phyloP scores from a whole-genome alignment of 2,329 filamentous ascomycete genomes.

The Fusarium abutilonis region DNA sequence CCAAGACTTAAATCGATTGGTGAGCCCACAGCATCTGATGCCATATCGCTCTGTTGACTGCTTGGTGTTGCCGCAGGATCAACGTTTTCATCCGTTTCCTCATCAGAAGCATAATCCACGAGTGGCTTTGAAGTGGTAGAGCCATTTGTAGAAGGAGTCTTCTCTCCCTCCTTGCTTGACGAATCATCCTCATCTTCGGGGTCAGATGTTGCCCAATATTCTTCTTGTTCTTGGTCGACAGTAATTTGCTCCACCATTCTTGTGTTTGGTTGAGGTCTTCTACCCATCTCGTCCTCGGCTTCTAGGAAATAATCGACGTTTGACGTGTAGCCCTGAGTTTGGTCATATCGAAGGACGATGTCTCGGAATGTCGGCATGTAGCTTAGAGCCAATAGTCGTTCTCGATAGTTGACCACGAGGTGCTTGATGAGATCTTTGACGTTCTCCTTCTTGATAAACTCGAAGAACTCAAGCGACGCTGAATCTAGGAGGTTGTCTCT shows the following conservation, averaged over 20 bases:
- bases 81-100: slow-evolving; percentile 71
- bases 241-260: slow-evolving; percentile 77
- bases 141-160: slow-evolving; percentile 64
- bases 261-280: slow-evolving; percentile 55
- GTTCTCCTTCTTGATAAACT: slow-evolving; percentile 84
- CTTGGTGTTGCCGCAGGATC: slow-evolving; percentile 61
- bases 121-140: slow-evolving; percentile 73
- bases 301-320: slow-evolving; percentile 79
- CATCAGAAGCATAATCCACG: slow-evolving; percentile 93
- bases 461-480: slow-evolving; percentile 92
- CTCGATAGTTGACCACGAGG: slow-evolving; percentile 84
- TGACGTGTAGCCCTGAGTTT: slow-evolving; percentile 73
- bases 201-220: slow-evolving; percentile 92
- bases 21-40: slow-evolving; percentile 50
- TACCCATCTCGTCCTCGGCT: slow-evolving; percentile 67
- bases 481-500: slow-evolving; percentile 94
- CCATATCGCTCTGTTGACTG: slow-evolving; percentile 45
- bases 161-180: slow-evolving; percentile 49
- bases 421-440: slow-evolving; percentile 85
- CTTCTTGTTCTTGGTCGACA: slow-evolving; percentile 85
- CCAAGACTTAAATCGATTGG: slow-evolving; percentile 39
- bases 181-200: slow-evolving; percentile 78
- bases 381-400: slow-evolving; percentile 77
- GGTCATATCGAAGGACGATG: slow-evolving; percentile 80
- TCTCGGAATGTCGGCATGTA: slow-evolving; percentile 87